Evolutionary conservation across 2,329 filamentous ascomycete genomes (phyloP), one percentile per base, ranked within the genome.

Genomic region (Thielaviopsis cerberus): DNA sequence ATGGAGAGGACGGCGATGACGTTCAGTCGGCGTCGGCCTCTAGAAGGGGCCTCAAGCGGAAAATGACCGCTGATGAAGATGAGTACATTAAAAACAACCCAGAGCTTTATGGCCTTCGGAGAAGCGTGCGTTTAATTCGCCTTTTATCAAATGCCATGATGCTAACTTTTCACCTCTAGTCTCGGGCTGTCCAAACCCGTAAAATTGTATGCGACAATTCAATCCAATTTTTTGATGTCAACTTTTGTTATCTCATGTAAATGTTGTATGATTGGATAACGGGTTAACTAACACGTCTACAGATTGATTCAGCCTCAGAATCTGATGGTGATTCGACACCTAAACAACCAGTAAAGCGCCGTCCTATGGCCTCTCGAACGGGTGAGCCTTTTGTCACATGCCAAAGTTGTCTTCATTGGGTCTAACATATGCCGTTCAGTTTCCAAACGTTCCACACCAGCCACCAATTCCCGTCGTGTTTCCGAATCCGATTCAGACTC

Each of bases 61-160:
- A 87, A 72, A 71, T 76, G 63, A 69, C 76, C 67, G 68, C 79
- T 41, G 82, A 84, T 55, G 86, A 92, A 65, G 85, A 92, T 60
- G 83, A 89, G 53, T 90, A 83, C 67, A 95, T 97, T 65, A 79
- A 84, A 65, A 86, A 88, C 67, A 94, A 98, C 66, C 92, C 92
- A 51, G 89, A 95, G 71, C 76, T 98, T 8, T 98, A 97, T 73
- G 92, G 92, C 53, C 76, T 98, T 64, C 82, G 92, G 65, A 81
- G 92, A 73, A 98, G 92, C 74, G 90, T 92, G 83, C 62, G 85
- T 54, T 55, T 22, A 24, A 56, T n/a, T 59, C 34, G 58, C 54
- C n/a, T 56, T 23, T 11, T 20, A 53, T 51, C 55, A 24, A 30
- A 55, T 13, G 22, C 41, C 24, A 15, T 26, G 13, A 54, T 50